Percentiles rank a stretch among this genome's conserved stretches.
phyloP scores from a whole-genome alignment of 345 rosid species.

The Citrus mangshanensis region DNA sequence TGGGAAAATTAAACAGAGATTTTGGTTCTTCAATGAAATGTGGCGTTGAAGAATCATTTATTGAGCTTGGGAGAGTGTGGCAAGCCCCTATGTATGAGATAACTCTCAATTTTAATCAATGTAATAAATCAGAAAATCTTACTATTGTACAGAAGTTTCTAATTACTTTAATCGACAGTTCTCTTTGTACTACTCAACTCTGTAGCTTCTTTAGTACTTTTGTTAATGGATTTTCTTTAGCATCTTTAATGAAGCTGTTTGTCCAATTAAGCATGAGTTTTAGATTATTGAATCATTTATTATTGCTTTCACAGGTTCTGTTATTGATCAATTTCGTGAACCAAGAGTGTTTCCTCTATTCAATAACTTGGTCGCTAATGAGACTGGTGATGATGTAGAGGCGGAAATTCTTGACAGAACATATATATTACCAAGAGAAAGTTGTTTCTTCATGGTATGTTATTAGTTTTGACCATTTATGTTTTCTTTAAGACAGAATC shows the following conservation, averaged over 20 bases:
- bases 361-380: slow-evolving; percentile 53
- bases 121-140: slow-evolving; percentile 11
- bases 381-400: slow-evolving; percentile 51
- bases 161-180: background rate
- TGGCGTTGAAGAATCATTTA: slow-evolving; percentile 38
- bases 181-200: background rate
- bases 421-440: slow-evolving; percentile 55
- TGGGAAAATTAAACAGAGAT: slow-evolving; percentile 38
- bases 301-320: slow-evolving; percentile 27
- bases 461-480: background rate
- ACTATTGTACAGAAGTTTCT: background rate
- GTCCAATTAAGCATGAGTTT: background rate
- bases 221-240: background rate
- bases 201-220: background rate
- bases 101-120: slow-evolving; percentile 31
- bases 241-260: background rate
- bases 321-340: slow-evolving; percentile 14
- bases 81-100: slow-evolving; percentile 76
- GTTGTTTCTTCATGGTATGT: slow-evolving; percentile 84
- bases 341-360: slow-evolving; percentile 50
- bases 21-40: slow-evolving; percentile 22
- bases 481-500: no score
- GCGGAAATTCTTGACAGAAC: slow-evolving; percentile 51
- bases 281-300: background rate
- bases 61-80: slow-evolving; percentile 74